These are phyloP conservation scores for Penicillium longicatenatum DNA, from an alignment of 495 filamentous ascomycete species.

Conservation along the genomic window DNA sequence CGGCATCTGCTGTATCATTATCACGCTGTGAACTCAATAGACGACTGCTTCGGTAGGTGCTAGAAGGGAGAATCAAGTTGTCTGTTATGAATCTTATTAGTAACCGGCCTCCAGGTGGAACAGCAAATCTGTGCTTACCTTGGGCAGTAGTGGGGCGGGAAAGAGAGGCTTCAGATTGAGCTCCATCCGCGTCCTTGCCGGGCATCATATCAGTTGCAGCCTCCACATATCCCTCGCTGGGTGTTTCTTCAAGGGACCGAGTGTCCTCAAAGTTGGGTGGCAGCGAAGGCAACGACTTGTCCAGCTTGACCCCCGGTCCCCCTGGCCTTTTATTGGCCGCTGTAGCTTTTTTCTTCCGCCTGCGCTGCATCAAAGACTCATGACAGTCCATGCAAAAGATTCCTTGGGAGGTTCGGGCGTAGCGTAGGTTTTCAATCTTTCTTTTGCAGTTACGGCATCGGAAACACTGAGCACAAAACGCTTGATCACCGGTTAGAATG, in stretches of 20 bases:
- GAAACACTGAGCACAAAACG: constrained; percentile 98
- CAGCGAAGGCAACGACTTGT: constrained; percentile 92
- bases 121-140: constrained; percentile 20
- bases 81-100: constrained; percentile 31
- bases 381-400: constrained; percentile 99
- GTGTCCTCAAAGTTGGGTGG: constrained; percentile 72
- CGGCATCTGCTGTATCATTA: constrained; percentile 59
- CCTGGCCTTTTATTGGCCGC: constrained; percentile 56
- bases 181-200: constrained; percentile 24
- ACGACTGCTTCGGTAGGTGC: constrained; percentile 76
- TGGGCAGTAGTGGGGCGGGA: constrained; percentile 15
- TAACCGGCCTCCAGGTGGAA: not conserved
- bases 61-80: constrained; percentile 68
- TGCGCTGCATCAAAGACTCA: constrained; percentile 94
- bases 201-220: constrained; percentile 56
- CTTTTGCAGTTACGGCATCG: constrained; percentile 96
- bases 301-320: constrained; percentile 65
- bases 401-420: constrained; percentile 95
- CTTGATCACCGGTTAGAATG: constrained; percentile 96
- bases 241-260: constrained; percentile 66
- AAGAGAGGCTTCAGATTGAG: constrained; percentile 13
- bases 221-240: constrained; percentile 63
- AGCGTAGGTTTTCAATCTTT: constrained; percentile 98
- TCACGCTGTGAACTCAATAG: constrained; percentile 63
- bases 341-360: constrained; percentile 80